These are phyloP conservation scores for Trichoderma lentiforme DNA, from an alignment of 2,329 filamentous ascomycete genomes.

Conservation along the genomic window DNA sequence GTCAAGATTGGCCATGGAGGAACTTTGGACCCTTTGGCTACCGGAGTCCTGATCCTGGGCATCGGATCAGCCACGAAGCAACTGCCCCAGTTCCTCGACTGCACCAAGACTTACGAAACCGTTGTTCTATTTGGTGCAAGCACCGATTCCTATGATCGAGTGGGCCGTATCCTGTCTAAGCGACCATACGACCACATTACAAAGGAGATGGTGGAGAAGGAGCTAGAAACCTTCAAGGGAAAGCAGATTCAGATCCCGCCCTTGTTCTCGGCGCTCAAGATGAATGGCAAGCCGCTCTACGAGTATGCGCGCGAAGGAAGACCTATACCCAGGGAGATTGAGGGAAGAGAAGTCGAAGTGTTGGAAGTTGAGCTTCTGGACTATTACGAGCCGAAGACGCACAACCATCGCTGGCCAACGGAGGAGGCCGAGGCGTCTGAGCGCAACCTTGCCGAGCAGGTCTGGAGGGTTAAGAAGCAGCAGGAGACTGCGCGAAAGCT, in stretches of 20 bases:
- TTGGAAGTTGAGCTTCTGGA: slow-evolving; percentile 75
- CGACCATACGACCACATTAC: slow-evolving; percentile 80
- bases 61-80: slow-evolving; percentile 84
- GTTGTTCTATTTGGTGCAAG: slow-evolving; percentile 85
- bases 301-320: slow-evolving; percentile 92
- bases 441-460: slow-evolving; percentile 71
- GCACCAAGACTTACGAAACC: slow-evolving; percentile 91
- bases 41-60: slow-evolving; percentile 85
- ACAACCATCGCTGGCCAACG: slow-evolving; percentile 74
- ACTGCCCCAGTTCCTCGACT: slow-evolving; percentile 73
- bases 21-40: slow-evolving; percentile 90
- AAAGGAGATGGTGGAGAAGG: slow-evolving; percentile 70
- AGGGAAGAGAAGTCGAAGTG: slow-evolving; percentile 75
- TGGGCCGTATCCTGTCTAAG: slow-evolving; percentile 76
- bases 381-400: slow-evolving; percentile 78
- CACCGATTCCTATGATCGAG: slow-evolving; percentile 87
- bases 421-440: slow-evolving; percentile 74
- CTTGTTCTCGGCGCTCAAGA: slow-evolving; percentile 87
- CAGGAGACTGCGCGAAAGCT: slow-evolving; percentile 48
- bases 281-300: slow-evolving; percentile 91
- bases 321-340: slow-evolving; percentile 79
- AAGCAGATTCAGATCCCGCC: slow-evolving; percentile 87
- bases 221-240: slow-evolving; percentile 71
- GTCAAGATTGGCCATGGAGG: slow-evolving; percentile 97
- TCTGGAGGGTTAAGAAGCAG: slow-evolving; percentile 60